Base-by-base conservation (phyloP, 257 asterid genomes). In the Nicotiana undulata region DNA sequence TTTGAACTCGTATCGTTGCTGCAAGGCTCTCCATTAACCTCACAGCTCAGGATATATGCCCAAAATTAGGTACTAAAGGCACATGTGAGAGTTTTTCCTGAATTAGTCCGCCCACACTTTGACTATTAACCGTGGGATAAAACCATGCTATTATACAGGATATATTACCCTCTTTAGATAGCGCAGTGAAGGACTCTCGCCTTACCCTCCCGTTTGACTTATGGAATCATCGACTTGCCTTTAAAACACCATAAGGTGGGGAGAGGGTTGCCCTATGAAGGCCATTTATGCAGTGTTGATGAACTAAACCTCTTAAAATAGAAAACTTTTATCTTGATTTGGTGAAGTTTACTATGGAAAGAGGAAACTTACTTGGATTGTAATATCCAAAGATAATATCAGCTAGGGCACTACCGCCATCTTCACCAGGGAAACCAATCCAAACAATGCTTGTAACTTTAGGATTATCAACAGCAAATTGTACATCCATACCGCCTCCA, bases 371-470 rank as follows among this genome's bases (percentile, higher is more conserved):
- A 95, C 99, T 86, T 37, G 99, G 98, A 83, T 93, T 95, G 78
- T 88, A 82, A 52, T 63, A 66, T 6, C 99, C 97, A 32, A 95
- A 93, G 1, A 92, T 65, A 2, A 92, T 90, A 52, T 95, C 96
- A 0, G 98, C 93, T 29, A 93, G 77, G 3, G 98, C 99, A 22
- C 91, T 96, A 34, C 98, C 98, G 31, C 98, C 99, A 15, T 95
- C 97, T 84, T 95, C 97, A 2, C 99, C 99, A 0, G 99, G 99
- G 84, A 88, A 95, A 3, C 97, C 99, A 79, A 88, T 96, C 97
- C 99, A 95, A 16, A 95, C 70, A 34, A 93, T 93, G 92, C 97
- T 93, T 0, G 91, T 86, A 17, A 93, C 68, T 81, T 89, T 92
- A 0, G 93, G 96, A 74, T 90, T 85, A 20, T 89, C 92, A 29